Base-by-base conservation (phyloP, 148 eudicot genomes). In the Chenopodium quinoa region DNA sequence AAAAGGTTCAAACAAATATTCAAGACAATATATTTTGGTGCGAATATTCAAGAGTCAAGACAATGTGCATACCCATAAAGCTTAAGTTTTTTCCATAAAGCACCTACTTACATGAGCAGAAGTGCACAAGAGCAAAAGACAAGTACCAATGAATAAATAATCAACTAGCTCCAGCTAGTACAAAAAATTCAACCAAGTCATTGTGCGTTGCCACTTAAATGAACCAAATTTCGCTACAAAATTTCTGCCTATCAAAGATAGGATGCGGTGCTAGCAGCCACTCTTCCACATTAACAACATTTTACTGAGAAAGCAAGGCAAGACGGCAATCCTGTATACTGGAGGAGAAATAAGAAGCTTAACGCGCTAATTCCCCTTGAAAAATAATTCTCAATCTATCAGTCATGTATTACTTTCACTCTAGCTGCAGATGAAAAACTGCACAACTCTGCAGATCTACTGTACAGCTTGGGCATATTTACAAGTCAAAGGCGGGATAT, bases 381-480 rank as follows among this genome's bases (percentile, higher is more conserved):
- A 66, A 4, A 23, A n/a, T 79, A 66, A 40, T 44, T 76, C 68
- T 54, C 84, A 69, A 25, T 62, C 69, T 62, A 46, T 46, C 76
- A 37, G 16, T 70, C 7, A 40, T 27, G 65, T 52, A 78, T 52
- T 16, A 78, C 32, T 77, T 70, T 47, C 58, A 73, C 52, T 46
- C 73, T 76, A 69, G 29, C 81, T 54, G 72, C 78, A 80, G 70
- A 73, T 25, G 25, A 48, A 81, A 74, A 75, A 75, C 73, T 52
- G 69, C 75, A 81, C 78, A 75, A 27, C 11, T 63, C 73, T 63
- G 64, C 23, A 63, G 19, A 20, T 29, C 70, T 72, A 64, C 83
- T 81, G 75, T 82, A 82, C 84, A 82, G 11, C 66, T 67, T 31
- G 60, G 69, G 7, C 78, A 58, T 84, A 81, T 80, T 27, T 80